Conservation (phyloP, 495 filamentous ascomycete species). For the Lasiosphaeria hispida region DNA sequence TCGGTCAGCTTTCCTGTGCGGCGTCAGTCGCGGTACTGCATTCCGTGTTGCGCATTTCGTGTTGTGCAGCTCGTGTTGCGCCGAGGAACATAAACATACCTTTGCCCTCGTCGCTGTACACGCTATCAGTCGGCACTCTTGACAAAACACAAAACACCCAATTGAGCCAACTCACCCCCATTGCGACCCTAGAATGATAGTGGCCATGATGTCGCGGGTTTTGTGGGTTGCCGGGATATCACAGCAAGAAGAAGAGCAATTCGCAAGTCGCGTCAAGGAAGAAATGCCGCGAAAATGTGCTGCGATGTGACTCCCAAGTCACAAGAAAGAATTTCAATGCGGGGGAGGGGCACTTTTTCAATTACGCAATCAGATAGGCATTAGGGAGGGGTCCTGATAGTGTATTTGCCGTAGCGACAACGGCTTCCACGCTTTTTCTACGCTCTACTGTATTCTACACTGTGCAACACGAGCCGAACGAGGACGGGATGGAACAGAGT, state of each 20-base stretch:
- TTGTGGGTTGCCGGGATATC: background rate
- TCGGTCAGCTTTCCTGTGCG: constrained; percentile 41
- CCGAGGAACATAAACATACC: constrained; percentile 40
- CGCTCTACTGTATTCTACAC: too few species aligned
- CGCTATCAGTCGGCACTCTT: constrained; percentile 12
- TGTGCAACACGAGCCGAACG: too few species aligned
- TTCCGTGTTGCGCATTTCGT: background rate
- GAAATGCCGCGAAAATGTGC: constrained; percentile 16
- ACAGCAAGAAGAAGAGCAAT: background rate
- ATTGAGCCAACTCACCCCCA: constrained; percentile 18
- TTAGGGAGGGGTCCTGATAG: too few species aligned
- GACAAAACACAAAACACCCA: constrained; percentile 9
- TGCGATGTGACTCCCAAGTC: background rate
- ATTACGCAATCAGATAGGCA: background rate
- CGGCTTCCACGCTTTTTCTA: background rate
- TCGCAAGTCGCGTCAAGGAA: constrained; percentile 10
- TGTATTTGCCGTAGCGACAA: background rate
- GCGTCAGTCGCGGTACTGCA: background rate
- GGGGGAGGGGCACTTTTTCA: constrained; percentile 17
- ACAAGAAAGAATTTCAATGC: constrained; percentile 19
- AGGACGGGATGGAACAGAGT: too few species aligned
- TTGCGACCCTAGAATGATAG: constrained; percentile 21
- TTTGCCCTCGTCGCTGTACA: constrained; percentile 69
- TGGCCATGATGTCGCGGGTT: constrained; percentile 17
- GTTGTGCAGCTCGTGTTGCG: background rate